phyloP scores from a whole-genome alignment of 495 filamentous ascomycete species.

The Ramalina intermedia region DNA sequence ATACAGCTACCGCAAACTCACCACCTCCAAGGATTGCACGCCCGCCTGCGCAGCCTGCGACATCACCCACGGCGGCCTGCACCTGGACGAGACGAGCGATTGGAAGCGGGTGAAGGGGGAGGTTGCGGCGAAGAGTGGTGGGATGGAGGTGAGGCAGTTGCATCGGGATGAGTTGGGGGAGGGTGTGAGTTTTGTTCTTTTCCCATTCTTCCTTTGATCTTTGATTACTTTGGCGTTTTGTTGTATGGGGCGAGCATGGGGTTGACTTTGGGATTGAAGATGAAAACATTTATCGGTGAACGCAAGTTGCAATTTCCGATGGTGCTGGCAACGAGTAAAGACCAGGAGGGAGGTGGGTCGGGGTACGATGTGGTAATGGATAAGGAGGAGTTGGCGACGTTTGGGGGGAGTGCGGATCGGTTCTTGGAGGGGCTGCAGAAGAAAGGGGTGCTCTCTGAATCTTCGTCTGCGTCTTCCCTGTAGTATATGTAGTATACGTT shows the following conservation, averaged over 20 bases:
- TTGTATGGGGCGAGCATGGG: neutral
- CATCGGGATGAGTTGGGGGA: slow-evolving; percentile 11
- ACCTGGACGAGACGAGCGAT: slow-evolving; percentile 12
- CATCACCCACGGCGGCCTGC: slow-evolving; percentile 20
- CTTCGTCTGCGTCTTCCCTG: too few species aligned
- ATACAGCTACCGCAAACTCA: slow-evolving; percentile 19
- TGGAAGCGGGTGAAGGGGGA: slow-evolving; percentile 16
- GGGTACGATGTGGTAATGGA: slow-evolving; percentile 5
- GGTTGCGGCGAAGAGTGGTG: slow-evolving; percentile 4
- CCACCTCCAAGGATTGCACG: slow-evolving; percentile 4
- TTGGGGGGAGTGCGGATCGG: slow-evolving; percentile 2
- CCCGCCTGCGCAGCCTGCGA: slow-evolving; percentile 22
- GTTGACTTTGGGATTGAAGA: neutral
- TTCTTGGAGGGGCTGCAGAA: slow-evolving; percentile 7
- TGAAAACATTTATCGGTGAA: slow-evolving; percentile 2
- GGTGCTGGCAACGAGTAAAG: slow-evolving; percentile 4
- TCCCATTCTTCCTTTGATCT: neutral
- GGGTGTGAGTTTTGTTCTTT: slow-evolving; percentile 1
- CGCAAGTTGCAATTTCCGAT: slow-evolving; percentile 2
- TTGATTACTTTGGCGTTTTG: neutral
- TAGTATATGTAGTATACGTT: too few species aligned
- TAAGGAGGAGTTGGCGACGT: slow-evolving; percentile 4
- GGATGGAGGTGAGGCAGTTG: slow-evolving; percentile 10
- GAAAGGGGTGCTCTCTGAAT: neutral
- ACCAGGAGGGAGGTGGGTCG: neutral